Conservation (phyloP, 805 yeast genomes). For the Blastobotrys chiropterorum region DNA sequence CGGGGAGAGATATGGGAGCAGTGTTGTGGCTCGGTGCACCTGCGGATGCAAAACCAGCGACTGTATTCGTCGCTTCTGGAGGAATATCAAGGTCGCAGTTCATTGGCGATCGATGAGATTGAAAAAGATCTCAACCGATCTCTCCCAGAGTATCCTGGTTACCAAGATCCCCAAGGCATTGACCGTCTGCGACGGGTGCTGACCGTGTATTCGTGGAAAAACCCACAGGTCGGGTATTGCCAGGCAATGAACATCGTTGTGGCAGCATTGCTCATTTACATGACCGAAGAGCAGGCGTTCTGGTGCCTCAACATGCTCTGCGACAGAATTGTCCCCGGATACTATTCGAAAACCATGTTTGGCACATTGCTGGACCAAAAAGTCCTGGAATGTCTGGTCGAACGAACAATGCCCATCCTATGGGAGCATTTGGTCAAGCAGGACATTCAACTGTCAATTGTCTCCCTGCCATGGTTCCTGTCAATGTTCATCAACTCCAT, state of each 20-base stretch:
- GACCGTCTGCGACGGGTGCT: conserved; percentile 76
- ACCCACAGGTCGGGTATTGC: conserved; percentile 95
- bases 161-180: conserved; percentile 82
- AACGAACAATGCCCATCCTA: conserved; percentile 79
- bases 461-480: conserved; percentile 93
- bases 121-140: conserved; percentile 94
- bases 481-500: conserved; percentile 84
- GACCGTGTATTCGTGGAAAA: conserved; percentile 93
- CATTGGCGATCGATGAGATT: conserved; percentile 91
- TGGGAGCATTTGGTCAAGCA: conserved; percentile 73
- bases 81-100: conserved; percentile 55
- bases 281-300: conserved; percentile 96
- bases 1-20: conserved; percentile 97
- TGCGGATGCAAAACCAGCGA: conserved; percentile 55
- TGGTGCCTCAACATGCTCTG: conserved; percentile 83
- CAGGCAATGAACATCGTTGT: conserved; percentile 92
- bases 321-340: conserved; percentile 86
- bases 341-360: conserved; percentile 94
- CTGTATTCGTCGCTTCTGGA: conserved; percentile 54
- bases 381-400: conserved; percentile 86
- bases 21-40: conserved; percentile 76
- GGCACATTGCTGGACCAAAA: conserved; percentile 92
- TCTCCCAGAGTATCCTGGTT: conserved; percentile 92
- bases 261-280: conserved; percentile 47
- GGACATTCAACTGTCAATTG: conserved; percentile 89